Conservation (phyloP, 1,284 basidiomycete genomes). For the Coniferiporia weirii region DNA sequence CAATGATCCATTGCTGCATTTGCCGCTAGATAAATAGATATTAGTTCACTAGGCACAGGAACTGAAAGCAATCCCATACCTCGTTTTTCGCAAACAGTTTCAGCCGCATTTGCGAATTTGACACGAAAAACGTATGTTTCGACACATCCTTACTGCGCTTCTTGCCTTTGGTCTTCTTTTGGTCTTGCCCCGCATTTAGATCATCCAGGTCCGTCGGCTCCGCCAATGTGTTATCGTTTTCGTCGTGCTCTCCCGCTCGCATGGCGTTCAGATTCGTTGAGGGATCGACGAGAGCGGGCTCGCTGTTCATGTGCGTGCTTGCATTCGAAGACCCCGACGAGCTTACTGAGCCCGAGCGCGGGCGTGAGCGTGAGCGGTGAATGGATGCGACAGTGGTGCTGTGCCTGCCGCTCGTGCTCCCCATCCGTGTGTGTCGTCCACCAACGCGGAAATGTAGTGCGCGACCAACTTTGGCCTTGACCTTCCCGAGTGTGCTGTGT, state of each 20-base stretch:
- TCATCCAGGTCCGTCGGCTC: constrained; percentile 11
- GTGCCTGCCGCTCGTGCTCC: background rate
- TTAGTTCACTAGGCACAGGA: background rate
- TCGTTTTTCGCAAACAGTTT: constrained; percentile 90
- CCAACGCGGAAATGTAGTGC: constrained; percentile 11
- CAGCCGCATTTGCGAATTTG: constrained; percentile 86
- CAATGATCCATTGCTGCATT: constrained; percentile 97
- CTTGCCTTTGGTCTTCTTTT: constrained; percentile 39
- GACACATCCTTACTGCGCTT: constrained; percentile 54
- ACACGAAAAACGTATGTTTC: constrained; percentile 92
- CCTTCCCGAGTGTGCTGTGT: constrained; percentile 23
- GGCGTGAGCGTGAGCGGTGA: constrained; percentile 2
- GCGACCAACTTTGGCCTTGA: constrained; percentile 17
- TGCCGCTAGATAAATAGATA: constrained; percentile 56
- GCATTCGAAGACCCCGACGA: constrained; percentile 30
- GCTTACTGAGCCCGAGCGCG: constrained; percentile 22
- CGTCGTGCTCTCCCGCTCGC: constrained; percentile 24
- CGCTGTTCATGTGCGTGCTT: constrained; percentile 10
- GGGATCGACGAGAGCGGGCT: constrained; percentile 61
- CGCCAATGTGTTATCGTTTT: background rate
- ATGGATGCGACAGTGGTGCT: constrained; percentile 12
- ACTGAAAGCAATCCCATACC: constrained; percentile 31
- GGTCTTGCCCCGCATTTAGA: constrained; percentile 19
- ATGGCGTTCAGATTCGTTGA: constrained; percentile 67
- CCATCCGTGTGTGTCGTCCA: background rate